phyloP scores from a whole-genome alignment of 768 basidiomycete species.

The Boletus edulis region DNA sequence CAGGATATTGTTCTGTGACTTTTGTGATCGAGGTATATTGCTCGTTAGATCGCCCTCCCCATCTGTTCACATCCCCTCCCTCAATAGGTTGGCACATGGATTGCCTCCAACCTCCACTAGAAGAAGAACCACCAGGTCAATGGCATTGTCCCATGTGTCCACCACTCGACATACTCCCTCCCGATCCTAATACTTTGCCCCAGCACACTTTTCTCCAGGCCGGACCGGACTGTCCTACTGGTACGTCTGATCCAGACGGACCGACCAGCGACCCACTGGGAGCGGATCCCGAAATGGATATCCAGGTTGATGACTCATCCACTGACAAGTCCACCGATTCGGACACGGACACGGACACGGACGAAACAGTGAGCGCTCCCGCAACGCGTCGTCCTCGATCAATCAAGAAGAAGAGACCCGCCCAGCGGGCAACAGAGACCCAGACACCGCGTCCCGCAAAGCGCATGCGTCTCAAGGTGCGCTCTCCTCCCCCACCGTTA shows the following conservation, averaged over 20 bases:
- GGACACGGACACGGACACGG: constrained; percentile 27
- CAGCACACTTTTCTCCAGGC: constrained; percentile 43
- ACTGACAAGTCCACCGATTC: constrained; percentile 33
- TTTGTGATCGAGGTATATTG: constrained; percentile 79
- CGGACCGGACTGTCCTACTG: constrained; percentile 15
- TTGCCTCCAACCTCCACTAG: constrained; percentile 72
- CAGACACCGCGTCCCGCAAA: constrained; percentile 36
- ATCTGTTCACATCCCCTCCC: not conserved
- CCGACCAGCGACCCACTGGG: constrained; percentile 26
- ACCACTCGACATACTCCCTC: constrained; percentile 22
- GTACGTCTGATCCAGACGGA: constrained; percentile 26
- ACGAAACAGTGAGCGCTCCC: constrained; percentile 16
- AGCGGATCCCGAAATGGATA: constrained; percentile 30
- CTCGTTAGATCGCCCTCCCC: constrained; percentile 4
- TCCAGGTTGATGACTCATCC: constrained; percentile 37
- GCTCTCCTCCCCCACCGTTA: constrained; percentile 33
- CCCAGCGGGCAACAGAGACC: constrained; percentile 22
- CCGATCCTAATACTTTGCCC: not conserved
- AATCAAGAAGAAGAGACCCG: constrained; percentile 30
- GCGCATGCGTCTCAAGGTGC: constrained; percentile 46
- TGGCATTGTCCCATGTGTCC: constrained; percentile 76
- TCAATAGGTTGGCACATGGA: constrained; percentile 78
- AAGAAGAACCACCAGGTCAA: constrained; percentile 67
- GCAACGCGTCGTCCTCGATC: constrained; percentile 11
- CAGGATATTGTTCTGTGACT: constrained; percentile 87